Conservation (phyloP, 2,329 filamentous ascomycete genomes). For the Rhynchosporium agropyri region DNA sequence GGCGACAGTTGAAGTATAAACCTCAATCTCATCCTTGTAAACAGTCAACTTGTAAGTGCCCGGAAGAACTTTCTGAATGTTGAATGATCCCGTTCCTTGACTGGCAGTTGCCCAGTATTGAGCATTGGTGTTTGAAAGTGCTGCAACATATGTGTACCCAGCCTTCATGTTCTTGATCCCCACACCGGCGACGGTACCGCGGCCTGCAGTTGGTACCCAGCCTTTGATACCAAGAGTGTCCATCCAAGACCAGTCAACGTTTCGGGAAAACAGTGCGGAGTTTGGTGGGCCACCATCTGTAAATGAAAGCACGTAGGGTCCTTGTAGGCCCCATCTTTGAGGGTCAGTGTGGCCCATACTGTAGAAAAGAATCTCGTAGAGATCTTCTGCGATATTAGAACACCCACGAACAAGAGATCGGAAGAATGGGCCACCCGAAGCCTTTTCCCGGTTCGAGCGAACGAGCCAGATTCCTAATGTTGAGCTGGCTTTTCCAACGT, state of each 20-base stretch:
- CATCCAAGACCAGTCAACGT: constrained; percentile 26
- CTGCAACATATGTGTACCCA: constrained; percentile 23
- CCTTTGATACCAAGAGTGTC: constrained; percentile 25
- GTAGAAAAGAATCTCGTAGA: constrained; percentile 50
- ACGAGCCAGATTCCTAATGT: constrained; percentile 23
- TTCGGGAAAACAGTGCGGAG: constrained; percentile 26
- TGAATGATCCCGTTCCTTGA: constrained; percentile 56
- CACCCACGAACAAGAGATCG: constrained; percentile 40
- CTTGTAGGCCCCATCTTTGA: constrained; percentile 48
- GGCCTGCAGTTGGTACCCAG: constrained; percentile 20
- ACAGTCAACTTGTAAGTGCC: constrained; percentile 71
- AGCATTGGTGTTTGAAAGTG: constrained; percentile 55
- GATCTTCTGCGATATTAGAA: constrained; percentile 42
- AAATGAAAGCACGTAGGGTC: constrained; percentile 47
- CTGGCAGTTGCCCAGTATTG: constrained; percentile 67
- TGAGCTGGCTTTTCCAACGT: constrained; percentile 23
- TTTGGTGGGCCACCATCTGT: constrained; percentile 46
- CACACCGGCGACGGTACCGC: constrained; percentile 23
- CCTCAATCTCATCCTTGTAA: constrained; percentile 60
- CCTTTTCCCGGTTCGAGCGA: constrained; percentile 52
- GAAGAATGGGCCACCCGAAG: constrained; percentile 68
- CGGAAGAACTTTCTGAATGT: constrained; percentile 66
- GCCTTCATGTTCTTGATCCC: constrained; percentile 26
- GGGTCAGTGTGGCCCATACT: constrained; percentile 49
- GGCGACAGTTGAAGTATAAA: constrained; percentile 52